Conservation (phyloP, 768 basidiomycete genomes). For the Termitomyces sp. region DNA sequence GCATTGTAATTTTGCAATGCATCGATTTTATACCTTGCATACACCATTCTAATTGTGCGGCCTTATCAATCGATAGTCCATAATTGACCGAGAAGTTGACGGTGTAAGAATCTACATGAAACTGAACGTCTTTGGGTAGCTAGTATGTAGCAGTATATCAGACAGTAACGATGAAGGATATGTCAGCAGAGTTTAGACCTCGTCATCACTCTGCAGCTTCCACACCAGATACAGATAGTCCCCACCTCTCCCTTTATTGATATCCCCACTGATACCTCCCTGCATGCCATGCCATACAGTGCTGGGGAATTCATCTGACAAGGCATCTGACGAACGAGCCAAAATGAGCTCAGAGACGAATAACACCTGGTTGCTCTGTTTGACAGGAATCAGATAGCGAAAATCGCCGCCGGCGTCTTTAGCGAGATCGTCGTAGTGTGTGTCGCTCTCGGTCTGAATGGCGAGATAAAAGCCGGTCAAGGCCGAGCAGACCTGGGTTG, state of each 20-base stretch:
- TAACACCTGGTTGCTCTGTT: not conserved
- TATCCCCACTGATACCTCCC: not conserved
- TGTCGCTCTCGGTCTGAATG: not conserved
- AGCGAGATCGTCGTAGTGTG: slow-evolving; percentile 1
- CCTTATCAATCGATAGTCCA: too few relatives aligned
- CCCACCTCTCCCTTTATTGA: not conserved
- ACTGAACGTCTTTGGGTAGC: too few relatives aligned
- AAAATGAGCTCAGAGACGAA: not conserved
- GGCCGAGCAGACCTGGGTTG: not conserved
- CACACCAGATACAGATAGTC: not conserved
- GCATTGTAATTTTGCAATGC: too few relatives aligned
- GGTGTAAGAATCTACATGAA: too few relatives aligned
- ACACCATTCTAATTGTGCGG: too few relatives aligned
- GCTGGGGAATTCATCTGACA: not conserved
- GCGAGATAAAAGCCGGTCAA: not conserved
- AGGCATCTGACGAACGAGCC: not conserved
- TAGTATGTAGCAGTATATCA: too few relatives aligned
- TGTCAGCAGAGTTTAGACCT: too few relatives aligned
- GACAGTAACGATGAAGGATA: too few relatives aligned
- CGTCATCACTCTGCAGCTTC: not conserved
- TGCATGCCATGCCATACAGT: not conserved
- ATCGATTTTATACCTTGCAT: too few relatives aligned
- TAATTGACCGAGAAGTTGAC: too few relatives aligned
- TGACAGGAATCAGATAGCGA: slow-evolving; percentile 6
- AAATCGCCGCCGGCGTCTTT: not conserved